Conservation (phyloP, 257 asterid species). For the Buddleja alternifolia region DNA sequence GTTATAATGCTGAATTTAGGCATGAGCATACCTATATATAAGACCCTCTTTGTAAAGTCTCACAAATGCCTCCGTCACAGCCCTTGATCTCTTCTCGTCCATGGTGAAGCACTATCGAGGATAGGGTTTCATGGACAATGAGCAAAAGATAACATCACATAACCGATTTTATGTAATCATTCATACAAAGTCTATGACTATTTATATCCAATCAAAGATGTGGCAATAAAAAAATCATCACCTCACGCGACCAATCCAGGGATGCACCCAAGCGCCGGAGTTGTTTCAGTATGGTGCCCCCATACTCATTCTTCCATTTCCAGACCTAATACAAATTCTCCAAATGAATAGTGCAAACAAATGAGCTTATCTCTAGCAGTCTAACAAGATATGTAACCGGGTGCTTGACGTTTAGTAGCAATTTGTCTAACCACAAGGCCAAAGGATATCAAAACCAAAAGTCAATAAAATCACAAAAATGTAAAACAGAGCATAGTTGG, state of each 20-base stretch:
- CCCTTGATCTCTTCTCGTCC: conserved; percentile 87
- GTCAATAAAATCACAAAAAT: conserved; percentile 3
- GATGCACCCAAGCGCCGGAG: conserved; percentile 69
- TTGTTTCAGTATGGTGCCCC: conserved; percentile 64
- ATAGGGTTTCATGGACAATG: conserved; percentile 9
- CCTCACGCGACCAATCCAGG: conserved; percentile 96
- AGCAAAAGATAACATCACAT: not conserved
- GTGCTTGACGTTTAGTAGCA: not conserved
- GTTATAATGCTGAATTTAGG: too few relatives aligned
- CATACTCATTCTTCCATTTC: conserved; percentile 64
- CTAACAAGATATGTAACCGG: not conserved
- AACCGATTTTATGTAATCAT: conserved; percentile 6
- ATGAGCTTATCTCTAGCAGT: not conserved
- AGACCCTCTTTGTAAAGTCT: conserved; percentile 83
- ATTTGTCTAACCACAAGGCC: not conserved
- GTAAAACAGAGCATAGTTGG: not conserved
- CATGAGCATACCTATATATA: conserved; percentile 67
- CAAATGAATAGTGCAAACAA: conserved; percentile 15
- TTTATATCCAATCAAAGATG: conserved; percentile 19
- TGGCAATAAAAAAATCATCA: conserved; percentile 30
- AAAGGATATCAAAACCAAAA: not conserved
- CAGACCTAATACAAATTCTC: conserved; percentile 46
- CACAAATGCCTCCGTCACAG: conserved; percentile 96
- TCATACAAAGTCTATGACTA: not conserved
- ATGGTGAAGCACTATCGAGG: conserved; percentile 76